Percentiles rank a stretch among this genome's conserved stretches.
These are phyloP conservation scores for Metschnikowia sp. DNA, from an alignment of 805 yeast genomes.

Conservation along the genomic window DNA sequence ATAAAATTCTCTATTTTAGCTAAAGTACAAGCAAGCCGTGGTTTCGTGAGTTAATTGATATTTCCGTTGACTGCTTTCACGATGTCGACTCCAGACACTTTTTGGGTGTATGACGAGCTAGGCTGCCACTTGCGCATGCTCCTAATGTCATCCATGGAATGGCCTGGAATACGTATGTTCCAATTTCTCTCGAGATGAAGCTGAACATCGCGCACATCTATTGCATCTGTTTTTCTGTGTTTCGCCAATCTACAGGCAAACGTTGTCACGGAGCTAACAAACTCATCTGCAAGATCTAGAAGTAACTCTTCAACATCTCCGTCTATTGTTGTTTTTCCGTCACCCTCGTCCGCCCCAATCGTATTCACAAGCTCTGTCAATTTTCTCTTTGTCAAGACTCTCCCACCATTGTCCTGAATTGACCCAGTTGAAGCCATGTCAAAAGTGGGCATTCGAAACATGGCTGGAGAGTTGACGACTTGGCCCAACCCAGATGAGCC, in stretches of 20 bases:
- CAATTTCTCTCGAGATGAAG: conserved; percentile 88
- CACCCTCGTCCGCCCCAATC: conserved; percentile 84
- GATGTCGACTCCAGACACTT: conserved; percentile 64
- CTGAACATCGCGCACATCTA: conserved; percentile 88
- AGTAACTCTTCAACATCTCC: conserved; percentile 94
- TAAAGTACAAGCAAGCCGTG: too few relatives aligned
- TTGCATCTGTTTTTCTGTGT: conserved; percentile 81
- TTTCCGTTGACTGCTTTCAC: conserved; percentile 59
- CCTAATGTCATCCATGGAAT: conserved; percentile 85
- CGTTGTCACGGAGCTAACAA: conserved; percentile 82
- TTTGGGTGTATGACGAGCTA: conserved; percentile 57
- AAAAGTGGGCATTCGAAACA: conserved; percentile 72
- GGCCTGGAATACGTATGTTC: conserved; percentile 95
- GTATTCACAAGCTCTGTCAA: conserved; percentile 81
- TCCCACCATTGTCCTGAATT: conserved; percentile 57
- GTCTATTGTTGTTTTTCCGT: conserved; percentile 84
- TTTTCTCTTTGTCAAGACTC: conserved; percentile 87
- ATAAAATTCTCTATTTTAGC: too few relatives aligned
- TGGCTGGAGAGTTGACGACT: conserved; percentile 67
- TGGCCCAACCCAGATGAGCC: conserved; percentile 68
- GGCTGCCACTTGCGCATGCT: conserved; percentile 72
- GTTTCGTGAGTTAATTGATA: conserved; percentile 17
- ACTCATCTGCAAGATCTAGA: conserved; percentile 92
- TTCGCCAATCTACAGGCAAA: conserved; percentile 95
- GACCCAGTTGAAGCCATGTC: conserved; percentile 49